Percentiles rank a stretch among this genome's conserved stretches.
phyloP scores from a whole-genome alignment of 306 rosid genomes.

The Phaseolus lunatus region DNA sequence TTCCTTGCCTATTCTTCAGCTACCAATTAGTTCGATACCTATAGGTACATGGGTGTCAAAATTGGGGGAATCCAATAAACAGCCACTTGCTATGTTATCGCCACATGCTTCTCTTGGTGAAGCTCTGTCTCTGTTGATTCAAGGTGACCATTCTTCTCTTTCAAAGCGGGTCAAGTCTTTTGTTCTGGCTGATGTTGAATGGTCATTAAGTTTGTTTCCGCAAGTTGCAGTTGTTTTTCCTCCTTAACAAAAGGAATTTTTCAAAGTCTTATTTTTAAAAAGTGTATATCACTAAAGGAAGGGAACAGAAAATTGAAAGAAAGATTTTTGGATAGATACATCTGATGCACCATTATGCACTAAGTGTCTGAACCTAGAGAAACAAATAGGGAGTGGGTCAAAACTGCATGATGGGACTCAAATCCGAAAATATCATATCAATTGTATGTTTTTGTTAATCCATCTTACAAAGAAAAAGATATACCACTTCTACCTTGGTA shows the following conservation, averaged over 20 bases:
- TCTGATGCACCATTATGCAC: constrained; percentile 8
- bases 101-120: constrained; percentile 56
- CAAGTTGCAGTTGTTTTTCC: not conserved
- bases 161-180: constrained; percentile 1
- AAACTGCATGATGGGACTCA: constrained; percentile 30
- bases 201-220: not conserved
- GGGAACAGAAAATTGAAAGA: constrained; percentile 20
- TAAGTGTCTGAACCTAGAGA: constrained; percentile 4
- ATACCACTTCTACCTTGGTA: constrained; percentile 7
- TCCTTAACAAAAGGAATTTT: not conserved
- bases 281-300: not conserved
- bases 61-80: constrained; percentile 54
- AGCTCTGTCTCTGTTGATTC: constrained; percentile 61
- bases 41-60: constrained; percentile 71
- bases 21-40: constrained; percentile 63
- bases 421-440: constrained; percentile 10
- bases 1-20: constrained; percentile 72
- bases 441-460: not conserved
- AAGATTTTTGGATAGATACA: constrained; percentile 9
- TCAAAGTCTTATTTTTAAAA: not conserved
- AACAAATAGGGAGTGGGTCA: constrained; percentile 24
- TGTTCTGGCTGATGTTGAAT: constrained; percentile 5
- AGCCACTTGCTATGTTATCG: constrained; percentile 60
- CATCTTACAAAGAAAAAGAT: not conserved
- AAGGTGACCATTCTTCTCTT: constrained; percentile 57